Evolutionary conservation across 495 filamentous ascomycete genomes (phyloP), one percentile per base, ranked within the genome.

Genomic region (Penicillium angulare): DNA sequence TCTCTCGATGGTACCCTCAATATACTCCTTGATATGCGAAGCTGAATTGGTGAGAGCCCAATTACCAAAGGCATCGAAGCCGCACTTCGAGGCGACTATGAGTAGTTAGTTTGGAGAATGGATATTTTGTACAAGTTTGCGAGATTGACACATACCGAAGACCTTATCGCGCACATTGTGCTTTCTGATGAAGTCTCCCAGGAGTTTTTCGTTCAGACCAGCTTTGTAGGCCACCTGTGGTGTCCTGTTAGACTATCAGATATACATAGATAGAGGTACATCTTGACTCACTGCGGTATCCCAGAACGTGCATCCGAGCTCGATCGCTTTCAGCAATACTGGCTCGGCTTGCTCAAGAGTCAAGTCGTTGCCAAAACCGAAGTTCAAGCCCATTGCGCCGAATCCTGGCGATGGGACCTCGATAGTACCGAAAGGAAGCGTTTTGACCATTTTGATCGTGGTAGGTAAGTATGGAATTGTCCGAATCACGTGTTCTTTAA

Each of bases 241-340:
- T 1, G 31, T 27, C 23, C 1, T 2, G n/a, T 53, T 23, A 52
- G 45, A 45, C 7, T 23, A 22, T 10, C 12, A 6, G 13, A 13
- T 7, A 21, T 12, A 0, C 2, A 31, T n/a, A n/a, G n/a, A 6
- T 12, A 31, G 2, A 6, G 8, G 2, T 22, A 5, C 7, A 8
- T 34, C 24, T 5, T 2, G 7, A 47, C 68, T 47, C 50, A 74
- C 75, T 35, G 76, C 76, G 32, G 75, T 78, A 48, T 79, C 76
- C 76, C 76, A 79, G 56, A 79, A 79, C 3, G 73, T 78, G 40
- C 75, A 79, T 8, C 75, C 75, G 6, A 79, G 47, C 42, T 79
- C 75, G 48, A 79, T 70, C 0, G 75, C 76, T 50, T 77, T 77
- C 33, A 76, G 49, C 1, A 79, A 56, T 0, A 79, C 75, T 20